These are phyloP conservation scores for Phytophthora syringae DNA, from an alignment of 352 stramenopile species.

Conservation along the genomic window DNA sequence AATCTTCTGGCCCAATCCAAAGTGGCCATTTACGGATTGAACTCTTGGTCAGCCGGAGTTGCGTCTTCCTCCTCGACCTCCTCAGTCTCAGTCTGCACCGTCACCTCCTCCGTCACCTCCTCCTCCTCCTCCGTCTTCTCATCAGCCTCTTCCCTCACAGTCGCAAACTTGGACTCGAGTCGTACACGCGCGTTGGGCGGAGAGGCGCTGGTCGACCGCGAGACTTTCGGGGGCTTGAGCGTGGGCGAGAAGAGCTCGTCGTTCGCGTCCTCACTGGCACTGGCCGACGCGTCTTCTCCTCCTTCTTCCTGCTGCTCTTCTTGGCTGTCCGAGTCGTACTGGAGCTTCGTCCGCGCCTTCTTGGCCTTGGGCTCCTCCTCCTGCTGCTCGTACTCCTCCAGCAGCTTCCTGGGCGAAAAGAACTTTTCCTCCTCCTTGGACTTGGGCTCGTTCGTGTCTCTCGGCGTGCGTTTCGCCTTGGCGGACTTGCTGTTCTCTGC, in stretches of 20 bases:
- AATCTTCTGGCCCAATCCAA: background rate
- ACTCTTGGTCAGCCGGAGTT: constrained; percentile 58
- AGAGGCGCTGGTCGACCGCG: constrained; percentile 46
- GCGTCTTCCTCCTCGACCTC: constrained; percentile 41
- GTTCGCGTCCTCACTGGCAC: constrained; percentile 39
- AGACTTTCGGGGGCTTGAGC: constrained; percentile 60
- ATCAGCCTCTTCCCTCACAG: constrained; percentile 23
- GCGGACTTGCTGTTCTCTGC: constrained; percentile 56
- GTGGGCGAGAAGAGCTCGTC: constrained; percentile 79
- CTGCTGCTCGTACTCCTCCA: constrained; percentile 59
- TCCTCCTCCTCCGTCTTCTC: constrained; percentile 38
- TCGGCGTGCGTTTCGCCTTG: constrained; percentile 47
- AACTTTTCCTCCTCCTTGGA: constrained; percentile 51
- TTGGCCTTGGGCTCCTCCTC: constrained; percentile 29
- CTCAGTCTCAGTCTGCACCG: constrained; percentile 1
- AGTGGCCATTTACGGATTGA: constrained; percentile 71
- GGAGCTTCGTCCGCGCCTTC: constrained; percentile 33
- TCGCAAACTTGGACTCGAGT: constrained; percentile 41
- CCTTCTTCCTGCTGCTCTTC: constrained; percentile 15
- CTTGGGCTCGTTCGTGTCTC: constrained; percentile 25
- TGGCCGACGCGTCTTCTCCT: constrained; percentile 13
- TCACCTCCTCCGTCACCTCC: constrained; percentile 22
- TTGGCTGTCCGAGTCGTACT: constrained; percentile 26
- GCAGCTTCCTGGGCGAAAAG: constrained; percentile 70
- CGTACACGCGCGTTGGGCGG: constrained; percentile 34